Conservation (phyloP, 1,139 yeast species). For the Yamadazyma atmosphaerica region DNA sequence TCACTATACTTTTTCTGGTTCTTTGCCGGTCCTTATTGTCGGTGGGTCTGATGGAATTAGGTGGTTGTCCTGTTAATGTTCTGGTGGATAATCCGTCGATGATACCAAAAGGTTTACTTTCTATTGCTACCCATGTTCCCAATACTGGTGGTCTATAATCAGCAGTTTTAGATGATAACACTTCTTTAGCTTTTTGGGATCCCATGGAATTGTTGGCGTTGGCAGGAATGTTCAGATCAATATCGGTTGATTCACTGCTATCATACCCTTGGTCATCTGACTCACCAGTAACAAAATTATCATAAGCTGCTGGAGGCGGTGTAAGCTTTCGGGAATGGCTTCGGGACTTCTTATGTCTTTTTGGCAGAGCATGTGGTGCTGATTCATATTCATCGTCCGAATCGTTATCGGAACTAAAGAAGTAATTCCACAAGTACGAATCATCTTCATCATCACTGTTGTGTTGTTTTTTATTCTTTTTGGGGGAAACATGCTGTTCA, state of each 20-base stretch:
- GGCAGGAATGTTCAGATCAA: slow-evolving; percentile 68
- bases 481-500: slow-evolving; percentile 10
- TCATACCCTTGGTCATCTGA: slow-evolving; percentile 27
- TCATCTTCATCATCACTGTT: slow-evolving; percentile 45
- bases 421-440: slow-evolving; percentile 56
- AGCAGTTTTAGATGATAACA: slow-evolving; percentile 77
- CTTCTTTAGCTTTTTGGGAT: slow-evolving; percentile 82
- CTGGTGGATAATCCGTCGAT: slow-evolving; percentile 92
- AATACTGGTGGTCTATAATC: slow-evolving; percentile 89
- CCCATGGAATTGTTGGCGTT: slow-evolving; percentile 58
- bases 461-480: slow-evolving; percentile 14
- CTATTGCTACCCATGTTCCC: slow-evolving; percentile 87
- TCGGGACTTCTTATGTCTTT: slow-evolving; percentile 1
- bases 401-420: slow-evolving; percentile 47
- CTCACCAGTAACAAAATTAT: slow-evolving; percentile 6
- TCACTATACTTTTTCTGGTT: slow-evolving; percentile 23
- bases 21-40: slow-evolving; percentile 14
- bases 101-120: slow-evolving; percentile 83
- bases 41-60: slow-evolving; percentile 3
- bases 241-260: slow-evolving; percentile 89
- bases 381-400: slow-evolving; percentile 33
- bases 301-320: neutral
- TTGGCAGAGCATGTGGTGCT: slow-evolving; percentile 11
- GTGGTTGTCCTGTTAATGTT: slow-evolving; percentile 41
- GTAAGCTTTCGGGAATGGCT: slow-evolving; percentile 1